Base-by-base conservation (phyloP, 2,329 filamentous ascomycete species). In the Hortaea sp. region DNA sequence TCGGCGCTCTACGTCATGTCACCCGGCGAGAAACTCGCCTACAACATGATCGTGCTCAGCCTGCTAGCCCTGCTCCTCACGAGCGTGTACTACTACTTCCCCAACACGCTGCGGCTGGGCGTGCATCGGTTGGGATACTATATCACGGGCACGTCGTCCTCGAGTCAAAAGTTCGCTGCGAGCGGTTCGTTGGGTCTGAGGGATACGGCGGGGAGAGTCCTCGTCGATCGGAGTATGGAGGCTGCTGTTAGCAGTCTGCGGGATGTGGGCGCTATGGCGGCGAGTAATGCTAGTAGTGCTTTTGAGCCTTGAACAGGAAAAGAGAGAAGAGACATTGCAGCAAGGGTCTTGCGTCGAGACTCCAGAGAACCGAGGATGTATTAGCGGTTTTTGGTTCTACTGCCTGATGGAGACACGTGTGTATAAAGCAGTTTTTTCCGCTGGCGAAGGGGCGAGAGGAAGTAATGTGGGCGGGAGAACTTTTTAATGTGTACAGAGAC, bases 1-100 rank as follows among this genome's bases (percentile, higher is more conserved):
- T 56, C 57, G 5, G 53, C 49, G 5, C 47, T 55, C 5, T 60
- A 60, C 45, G 54, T 60, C 43, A 57, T 60, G 57, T 56, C 53
- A 7, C 49, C 57, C 1, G 52, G 49, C 3, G 57, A 60, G 47
- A 60, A 60, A 45, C 41, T 56, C 10, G 52, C 53, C n/a, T 56
- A 54, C 57, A 60, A 60, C 45, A 34, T 54, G 20, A 45, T 57
- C 20, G 28, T 56, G 7, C 37, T 60, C 10, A 47, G 49, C 13
- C 20, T 55, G 31, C 41, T 55, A 29, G 46, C 39, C 10, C 29
- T 59, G 9, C 43, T 54, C 34, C 44, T 51, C 38, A 48, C 46
- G 34, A 50, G 51, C 38, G 20, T 58, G 12, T 54, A 53, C 42
- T 59, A 53, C 47, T 55, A 45, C 47, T 44, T 54, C 5, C 54